A percentile compares a stretch with the other conserved stretches of the same genome.
Evolutionary conservation across 805 yeast species (phyloP).

Genomic region (Barnettozyma sucrosica): DNA sequence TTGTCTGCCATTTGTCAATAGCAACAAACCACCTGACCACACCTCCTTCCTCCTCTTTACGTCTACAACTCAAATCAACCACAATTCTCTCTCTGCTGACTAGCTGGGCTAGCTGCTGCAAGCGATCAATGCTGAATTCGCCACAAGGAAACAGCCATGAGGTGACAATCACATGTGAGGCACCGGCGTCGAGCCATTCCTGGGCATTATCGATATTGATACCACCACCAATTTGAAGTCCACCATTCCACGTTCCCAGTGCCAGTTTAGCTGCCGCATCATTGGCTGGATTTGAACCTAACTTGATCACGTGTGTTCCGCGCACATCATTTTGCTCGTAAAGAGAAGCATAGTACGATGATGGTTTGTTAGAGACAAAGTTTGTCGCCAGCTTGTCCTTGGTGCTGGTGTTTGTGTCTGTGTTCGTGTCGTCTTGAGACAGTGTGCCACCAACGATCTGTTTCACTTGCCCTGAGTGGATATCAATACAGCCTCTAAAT

Average conservation of each 20-base stretch:
- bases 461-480: slow-evolving; percentile 91
- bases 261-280: slow-evolving; percentile 82
- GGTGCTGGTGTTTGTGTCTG: background rate
- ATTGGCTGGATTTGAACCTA: slow-evolving; percentile 71
- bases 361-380: slow-evolving; percentile 69
- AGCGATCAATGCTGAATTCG: slow-evolving; percentile 43
- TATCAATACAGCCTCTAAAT: slow-evolving; percentile 92
- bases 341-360: slow-evolving; percentile 68
- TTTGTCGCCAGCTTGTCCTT: slow-evolving; percentile 47
- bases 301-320: slow-evolving; percentile 91
- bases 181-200: slow-evolving; percentile 72
- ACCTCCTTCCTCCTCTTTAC: slow-evolving; percentile 23
- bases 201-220: slow-evolving; percentile 69
- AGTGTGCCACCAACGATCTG: slow-evolving; percentile 96
- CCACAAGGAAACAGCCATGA: slow-evolving; percentile 81
- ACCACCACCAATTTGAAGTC: slow-evolving; percentile 91
- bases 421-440: slow-evolving; percentile 40
- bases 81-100: slow-evolving; percentile 71
- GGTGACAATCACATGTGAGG: slow-evolving; percentile 86
- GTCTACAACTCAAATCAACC: slow-evolving; percentile 84
- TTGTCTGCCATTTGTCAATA: slow-evolving; percentile 94
- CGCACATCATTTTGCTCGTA: slow-evolving; percentile 51
- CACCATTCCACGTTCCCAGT: slow-evolving; percentile 61
- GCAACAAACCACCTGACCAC: slow-evolving; percentile 78
- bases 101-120: slow-evolving; percentile 40